These are phyloP conservation scores for Fraxinus excelsior DNA, from an alignment of 257 asterid species.

Conservation along the genomic window DNA sequence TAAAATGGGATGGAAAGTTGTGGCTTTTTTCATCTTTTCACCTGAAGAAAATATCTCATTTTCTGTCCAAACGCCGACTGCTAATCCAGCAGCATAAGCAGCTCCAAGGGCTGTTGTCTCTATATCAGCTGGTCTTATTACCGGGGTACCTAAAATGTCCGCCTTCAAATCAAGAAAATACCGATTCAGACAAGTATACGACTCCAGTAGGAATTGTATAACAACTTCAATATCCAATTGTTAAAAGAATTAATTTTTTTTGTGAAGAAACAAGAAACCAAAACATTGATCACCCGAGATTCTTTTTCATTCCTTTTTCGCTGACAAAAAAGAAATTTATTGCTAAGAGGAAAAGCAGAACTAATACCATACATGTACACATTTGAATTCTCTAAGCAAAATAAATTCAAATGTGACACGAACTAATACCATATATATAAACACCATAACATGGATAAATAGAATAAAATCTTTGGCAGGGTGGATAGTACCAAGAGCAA, in stretches of 20 bases:
- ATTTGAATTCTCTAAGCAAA: not conserved
- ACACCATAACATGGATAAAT: not conserved
- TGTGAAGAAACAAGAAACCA: not conserved
- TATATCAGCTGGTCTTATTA: slow-evolving; percentile 79
- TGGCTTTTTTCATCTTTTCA: slow-evolving; percentile 53
- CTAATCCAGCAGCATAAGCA: slow-evolving; percentile 95
- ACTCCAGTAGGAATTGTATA: not conserved
- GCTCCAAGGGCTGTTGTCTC: slow-evolving; percentile 99
- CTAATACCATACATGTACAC: too few species aligned
- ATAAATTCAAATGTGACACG: not conserved
- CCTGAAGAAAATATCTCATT: slow-evolving; percentile 59
- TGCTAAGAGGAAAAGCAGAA: not conserved
- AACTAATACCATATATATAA: not conserved
- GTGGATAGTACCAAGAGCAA: not conserved
- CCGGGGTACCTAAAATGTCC: slow-evolving; percentile 75
- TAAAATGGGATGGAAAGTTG: slow-evolving; percentile 54
- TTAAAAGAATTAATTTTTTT: too few species aligned
- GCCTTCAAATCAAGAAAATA: slow-evolving; percentile 44
- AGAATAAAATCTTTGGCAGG: not conserved
- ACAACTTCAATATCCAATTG: not conserved
- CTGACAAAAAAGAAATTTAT: not conserved
- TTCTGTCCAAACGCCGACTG: slow-evolving; percentile 81
- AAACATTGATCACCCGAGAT: not conserved
- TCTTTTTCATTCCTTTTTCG: not conserved
- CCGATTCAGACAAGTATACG: not conserved